Evolutionary conservation across 768 basidiomycete species (phyloP), one percentile per base, ranked within the genome.

Genomic region (Naganishia vaughanmartiniae): DNA sequence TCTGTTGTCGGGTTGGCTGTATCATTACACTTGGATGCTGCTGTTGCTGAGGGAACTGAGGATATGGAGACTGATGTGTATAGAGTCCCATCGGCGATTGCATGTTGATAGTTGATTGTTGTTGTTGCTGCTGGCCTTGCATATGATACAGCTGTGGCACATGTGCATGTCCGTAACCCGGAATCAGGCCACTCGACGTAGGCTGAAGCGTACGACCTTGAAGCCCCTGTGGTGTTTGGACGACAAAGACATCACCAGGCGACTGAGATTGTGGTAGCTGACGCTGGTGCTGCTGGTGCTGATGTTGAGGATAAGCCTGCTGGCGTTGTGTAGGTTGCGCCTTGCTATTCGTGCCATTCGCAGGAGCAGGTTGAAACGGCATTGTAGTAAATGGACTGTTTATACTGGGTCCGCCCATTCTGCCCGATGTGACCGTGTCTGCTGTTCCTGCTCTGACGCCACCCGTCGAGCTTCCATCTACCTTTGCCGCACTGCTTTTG

Each of bases 351-450:
- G n/a, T 34, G 19, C n/a, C 34, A 24, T 10, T 24, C 7, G 57
- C 34, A 26, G 39, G 26, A 0, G 39, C 60, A 42, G 60, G 39
- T 30, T 63, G 60, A 15, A 63, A 63, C 26, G 60, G 60, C 42
- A 63, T 63, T 21, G 60, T 63, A 10, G 60, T 63, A n/a, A 63
- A 63, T 21, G 60, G 60, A 45, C 60, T 63, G 19, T 63, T 63
- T 11, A 36, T 42, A 30, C 28, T 42, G n/a, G 34, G 11, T 10
- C 36, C 60, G 39, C 60, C 26, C 60, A 63, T 63, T 42, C 60
- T 63, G 11, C 15, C 39, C 39, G 60, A 46, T 30, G 24, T 51
- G 24, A 12, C n/a, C 24, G 48, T 51, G 48, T 63, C 60, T 26
- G 60, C 60, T 46, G 60, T 46, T 17, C 42, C 60, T 6, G 42